phyloP scores from a whole-genome alignment of 2,329 filamentous ascomycete species.

The Elsinoe necatrix region DNA sequence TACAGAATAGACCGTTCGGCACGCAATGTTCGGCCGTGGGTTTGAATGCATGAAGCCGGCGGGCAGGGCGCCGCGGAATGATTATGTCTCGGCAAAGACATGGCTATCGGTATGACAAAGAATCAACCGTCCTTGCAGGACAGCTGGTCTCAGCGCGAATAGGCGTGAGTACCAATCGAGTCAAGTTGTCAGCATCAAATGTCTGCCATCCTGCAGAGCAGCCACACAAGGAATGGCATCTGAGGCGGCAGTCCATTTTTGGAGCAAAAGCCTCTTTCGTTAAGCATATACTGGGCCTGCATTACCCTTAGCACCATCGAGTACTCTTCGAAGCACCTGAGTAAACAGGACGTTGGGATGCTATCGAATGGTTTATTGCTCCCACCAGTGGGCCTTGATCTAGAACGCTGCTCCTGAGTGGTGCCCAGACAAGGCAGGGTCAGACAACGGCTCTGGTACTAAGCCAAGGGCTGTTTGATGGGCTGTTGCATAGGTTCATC shows the following conservation, averaged over 20 bases:
- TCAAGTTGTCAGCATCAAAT: too few species aligned
- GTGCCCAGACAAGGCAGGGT: not conserved
- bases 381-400: not conserved
- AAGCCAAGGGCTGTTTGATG: too few species aligned
- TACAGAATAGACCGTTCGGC: not conserved
- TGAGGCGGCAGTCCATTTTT: not conserved
- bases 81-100: not conserved
- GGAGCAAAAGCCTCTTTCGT: not conserved
- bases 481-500: too few species aligned
- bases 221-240: not conserved
- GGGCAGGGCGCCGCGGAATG: constrained; percentile 1
- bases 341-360: not conserved
- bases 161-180: not conserved
- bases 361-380: not conserved
- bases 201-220: not conserved
- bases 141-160: not conserved
- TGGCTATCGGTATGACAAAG: not conserved
- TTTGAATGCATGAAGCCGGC: not conserved
- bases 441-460: not conserved
- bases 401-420: not conserved
- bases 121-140: not conserved
- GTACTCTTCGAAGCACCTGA: too few species aligned
- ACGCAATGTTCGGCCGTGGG: not conserved
- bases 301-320: not conserved
- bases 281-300: not conserved